Evolutionary conservation across 192 early-diverging fungal species (phyloP), one percentile per base, ranked within the genome.

Genomic region (Phlyctochytrium bullatum): DNA sequence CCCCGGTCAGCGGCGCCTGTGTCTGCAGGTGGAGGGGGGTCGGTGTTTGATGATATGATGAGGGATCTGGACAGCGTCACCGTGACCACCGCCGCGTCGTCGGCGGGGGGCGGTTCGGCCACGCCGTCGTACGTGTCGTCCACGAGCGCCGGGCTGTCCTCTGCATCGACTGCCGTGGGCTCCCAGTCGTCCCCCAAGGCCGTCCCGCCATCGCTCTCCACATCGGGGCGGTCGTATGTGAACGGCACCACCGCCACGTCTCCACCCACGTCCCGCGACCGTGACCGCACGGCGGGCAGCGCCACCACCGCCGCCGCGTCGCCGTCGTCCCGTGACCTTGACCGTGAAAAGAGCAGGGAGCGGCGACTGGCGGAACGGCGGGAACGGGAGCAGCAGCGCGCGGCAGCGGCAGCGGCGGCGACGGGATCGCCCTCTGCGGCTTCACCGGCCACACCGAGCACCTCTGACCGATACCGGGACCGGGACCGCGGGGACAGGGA

Each of bases 21-120:
- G 12, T 50, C 40, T 6, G 36, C 40, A 24, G n/a, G n/a, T n/a
- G n/a, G n/a, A n/a, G n/a, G n/a, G n/a, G n/a, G n/a, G n/a, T n/a
- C n/a, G n/a, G n/a, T n/a, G n/a, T 64, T 64, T 29, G 64, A 66
- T 1, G 64, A 66, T 53, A 66, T 66, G 64, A 50, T 68, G 2
- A 0, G 30, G 35, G 66, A 59, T 34, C 58, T 68, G 14, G 66
- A 35, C 28, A 36, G 30, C 66, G 20, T 47, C 36, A n/a, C n/a
- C n/a, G n/a, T n/a, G n/a, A n/a, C n/a, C n/a, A n/a, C n/a, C n/a
- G n/a, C n/a, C n/a, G n/a, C n/a, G n/a, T n/a, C n/a, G n/a, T n/a
- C n/a, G n/a, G n/a, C n/a, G n/a, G n/a, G n/a, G n/a, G n/a, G n/a
- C n/a, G n/a, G n/a, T n/a, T n/a, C n/a, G n/a, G n/a, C n/a, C n/a